Percentiles rank a stretch among this genome's conserved stretches.
These are phyloP conservation scores for Leccinum subtestaceum DNA, from an alignment of 768 basidiomycete genomes.

Conservation along the genomic window DNA sequence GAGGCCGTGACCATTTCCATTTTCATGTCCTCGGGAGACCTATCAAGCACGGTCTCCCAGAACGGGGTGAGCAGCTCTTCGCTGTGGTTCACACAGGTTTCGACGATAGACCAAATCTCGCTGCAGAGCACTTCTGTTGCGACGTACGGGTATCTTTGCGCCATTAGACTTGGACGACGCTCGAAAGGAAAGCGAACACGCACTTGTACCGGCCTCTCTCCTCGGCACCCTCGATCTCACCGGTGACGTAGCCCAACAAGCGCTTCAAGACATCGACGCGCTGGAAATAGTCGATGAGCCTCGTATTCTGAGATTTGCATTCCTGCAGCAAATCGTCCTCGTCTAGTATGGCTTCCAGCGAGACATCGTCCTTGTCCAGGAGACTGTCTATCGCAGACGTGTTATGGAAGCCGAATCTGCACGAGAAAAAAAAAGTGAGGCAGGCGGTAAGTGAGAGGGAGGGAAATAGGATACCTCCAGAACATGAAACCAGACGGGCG, in stretches of 20 bases:
- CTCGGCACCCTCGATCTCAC: slow-evolving; percentile 80
- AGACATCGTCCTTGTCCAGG: slow-evolving; percentile 85
- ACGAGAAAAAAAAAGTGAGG: slow-evolving; percentile 8
- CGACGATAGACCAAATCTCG: slow-evolving; percentile 93
- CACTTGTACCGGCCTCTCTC: slow-evolving; percentile 81
- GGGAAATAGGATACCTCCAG: slow-evolving; percentile 40
- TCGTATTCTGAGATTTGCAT: slow-evolving; percentile 90
- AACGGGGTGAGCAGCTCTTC: slow-evolving; percentile 78
- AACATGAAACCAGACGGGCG: slow-evolving; percentile 38
- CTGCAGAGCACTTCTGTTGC: slow-evolving; percentile 94
- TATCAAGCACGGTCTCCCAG: slow-evolving; percentile 87
- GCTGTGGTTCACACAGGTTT: slow-evolving; percentile 74
- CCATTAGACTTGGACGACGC: slow-evolving; percentile 3
- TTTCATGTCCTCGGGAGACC: slow-evolving; percentile 82
- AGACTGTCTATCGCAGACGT: slow-evolving; percentile 86
- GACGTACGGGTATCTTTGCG: slow-evolving; percentile 79
- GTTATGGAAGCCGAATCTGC: slow-evolving; percentile 88
- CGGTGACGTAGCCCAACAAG: slow-evolving; percentile 81
- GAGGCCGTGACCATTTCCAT: slow-evolving; percentile 84
- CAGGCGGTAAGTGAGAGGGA: background rate
- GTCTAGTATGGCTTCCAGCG: slow-evolving; percentile 87
- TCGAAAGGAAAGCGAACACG: slow-evolving; percentile 30
- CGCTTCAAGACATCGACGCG: slow-evolving; percentile 77
- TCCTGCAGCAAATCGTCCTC: slow-evolving; percentile 93
- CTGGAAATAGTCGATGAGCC: slow-evolving; percentile 85